A percentile compares a stretch with the other conserved stretches of the same genome.
Evolutionary conservation across 345 rosid species (phyloP).

Genomic region (Melaleuca alternifolia): DNA sequence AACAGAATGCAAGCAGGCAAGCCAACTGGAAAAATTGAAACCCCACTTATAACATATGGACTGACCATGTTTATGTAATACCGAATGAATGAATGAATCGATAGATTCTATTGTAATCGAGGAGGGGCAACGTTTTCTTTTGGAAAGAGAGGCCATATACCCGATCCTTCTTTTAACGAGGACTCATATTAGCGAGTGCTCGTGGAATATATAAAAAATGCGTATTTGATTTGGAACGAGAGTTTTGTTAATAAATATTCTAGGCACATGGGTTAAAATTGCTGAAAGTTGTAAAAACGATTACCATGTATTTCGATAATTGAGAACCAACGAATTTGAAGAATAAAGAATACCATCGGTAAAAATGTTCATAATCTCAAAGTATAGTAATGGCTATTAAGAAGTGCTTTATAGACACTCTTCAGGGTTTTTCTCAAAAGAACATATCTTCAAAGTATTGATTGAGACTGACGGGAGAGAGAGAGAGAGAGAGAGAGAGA

Average conservation of each 20-base stretch:
- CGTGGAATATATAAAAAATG: background rate
- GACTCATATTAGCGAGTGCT: background rate
- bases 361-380: background rate
- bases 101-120: too few species aligned
- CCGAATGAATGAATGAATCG: too few species aligned
- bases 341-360: background rate
- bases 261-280: background rate
- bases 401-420: background rate
- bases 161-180: background rate
- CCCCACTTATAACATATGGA: too few species aligned
- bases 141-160: background rate
- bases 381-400: background rate
- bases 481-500: too few species aligned
- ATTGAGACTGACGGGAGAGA: background rate
- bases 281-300: background rate
- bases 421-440: background rate
- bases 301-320: background rate
- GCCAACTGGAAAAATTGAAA: too few species aligned
- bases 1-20: background rate
- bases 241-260: background rate
- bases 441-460: background rate
- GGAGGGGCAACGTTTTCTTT: background rate
- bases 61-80: too few species aligned
- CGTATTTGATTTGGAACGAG: background rate
- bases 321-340: background rate